phyloP scores from a whole-genome alignment of 441 rosid genomes.

The Populus hybrid region DNA sequence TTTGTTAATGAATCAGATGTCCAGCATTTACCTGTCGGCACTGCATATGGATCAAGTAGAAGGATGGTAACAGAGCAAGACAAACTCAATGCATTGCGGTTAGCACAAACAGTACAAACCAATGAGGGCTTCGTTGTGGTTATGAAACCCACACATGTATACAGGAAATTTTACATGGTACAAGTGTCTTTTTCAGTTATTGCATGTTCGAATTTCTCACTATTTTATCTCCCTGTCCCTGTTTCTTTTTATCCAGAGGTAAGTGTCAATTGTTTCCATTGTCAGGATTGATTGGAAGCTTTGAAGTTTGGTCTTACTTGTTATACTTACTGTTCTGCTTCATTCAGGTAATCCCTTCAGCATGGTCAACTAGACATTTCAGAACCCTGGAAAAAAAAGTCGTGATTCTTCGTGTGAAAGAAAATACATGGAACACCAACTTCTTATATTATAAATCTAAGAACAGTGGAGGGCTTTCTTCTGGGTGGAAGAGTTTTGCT shows the following conservation, averaged over 20 bases:
- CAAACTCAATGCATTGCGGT: slow-evolving; percentile 23
- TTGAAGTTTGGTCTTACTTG: not conserved
- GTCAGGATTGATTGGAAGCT: not conserved
- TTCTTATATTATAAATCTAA: slow-evolving; percentile 27
- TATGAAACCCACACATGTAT: slow-evolving; percentile 45
- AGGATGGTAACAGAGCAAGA: slow-evolving; percentile 35
- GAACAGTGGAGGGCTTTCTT: slow-evolving; percentile 40
- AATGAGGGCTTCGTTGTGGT: slow-evolving; percentile 36
- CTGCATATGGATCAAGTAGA: slow-evolving; percentile 27
- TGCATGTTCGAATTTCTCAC: not conserved
- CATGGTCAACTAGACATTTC: slow-evolving; percentile 36
- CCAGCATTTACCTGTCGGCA: slow-evolving; percentile 5
- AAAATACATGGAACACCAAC: slow-evolving; percentile 35
- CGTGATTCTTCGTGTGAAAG: slow-evolving; percentile 33
- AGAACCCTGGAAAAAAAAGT: slow-evolving; percentile 27
- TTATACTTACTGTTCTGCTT: slow-evolving; percentile 5
- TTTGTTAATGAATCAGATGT: slow-evolving; percentile 19
- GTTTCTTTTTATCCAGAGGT: not conserved
- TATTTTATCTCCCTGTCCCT: not conserved
- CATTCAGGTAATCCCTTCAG: slow-evolving; percentile 39
- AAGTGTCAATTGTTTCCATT: not conserved
- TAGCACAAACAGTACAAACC: slow-evolving; percentile 33
- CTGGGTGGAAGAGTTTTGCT: slow-evolving; percentile 46
- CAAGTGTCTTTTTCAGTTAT: not conserved
- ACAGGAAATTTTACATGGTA: slow-evolving; percentile 49